Percentiles rank a stretch among this genome's conserved stretches.
phyloP scores from a whole-genome alignment of 2,329 filamentous ascomycete species.

The Colletotrichum filicis region DNA sequence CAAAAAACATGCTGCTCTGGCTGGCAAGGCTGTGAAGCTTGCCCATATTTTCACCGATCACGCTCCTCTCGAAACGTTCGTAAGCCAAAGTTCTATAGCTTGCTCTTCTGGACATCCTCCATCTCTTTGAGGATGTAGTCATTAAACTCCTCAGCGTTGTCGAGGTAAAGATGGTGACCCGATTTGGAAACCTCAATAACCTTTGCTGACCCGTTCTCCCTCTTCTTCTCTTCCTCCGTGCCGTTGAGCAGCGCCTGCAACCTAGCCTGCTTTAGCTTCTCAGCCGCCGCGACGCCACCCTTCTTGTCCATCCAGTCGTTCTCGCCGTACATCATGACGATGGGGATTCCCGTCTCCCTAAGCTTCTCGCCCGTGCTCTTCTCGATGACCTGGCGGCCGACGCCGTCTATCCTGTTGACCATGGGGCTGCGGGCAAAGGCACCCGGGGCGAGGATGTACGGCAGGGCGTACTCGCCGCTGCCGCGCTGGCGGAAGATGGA shows the following conservation, averaged over 20 bases:
- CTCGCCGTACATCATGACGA: slow-evolving; percentile 96
- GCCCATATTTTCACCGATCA: not conserved
- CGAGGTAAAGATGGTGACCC: slow-evolving; percentile 69
- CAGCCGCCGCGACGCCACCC: slow-evolving; percentile 82
- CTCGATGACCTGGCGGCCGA: slow-evolving; percentile 77
- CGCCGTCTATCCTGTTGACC: slow-evolving; percentile 85
- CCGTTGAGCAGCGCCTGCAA: slow-evolving; percentile 68
- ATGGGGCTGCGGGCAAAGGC: slow-evolving; percentile 90
- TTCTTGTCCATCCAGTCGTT: slow-evolving; percentile 99
- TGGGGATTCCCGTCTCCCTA: slow-evolving; percentile 76
- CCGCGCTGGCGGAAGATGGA: slow-evolving; percentile 92
- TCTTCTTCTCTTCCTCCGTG: slow-evolving; percentile 73
- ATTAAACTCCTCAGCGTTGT: slow-evolving; percentile 70
- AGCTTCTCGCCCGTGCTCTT: slow-evolving; percentile 36
- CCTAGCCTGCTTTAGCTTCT: slow-evolving; percentile 79
- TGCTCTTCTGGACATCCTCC: slow-evolving; percentile 53
- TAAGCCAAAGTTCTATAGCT: not conserved
- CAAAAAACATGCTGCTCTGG: not conserved
- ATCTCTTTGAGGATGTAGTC: slow-evolving; percentile 62
- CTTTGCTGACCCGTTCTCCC: slow-evolving; percentile 83
- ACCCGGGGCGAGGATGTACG: slow-evolving; percentile 92
- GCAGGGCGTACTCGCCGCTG: slow-evolving; percentile 91
- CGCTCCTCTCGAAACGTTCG: not conserved
- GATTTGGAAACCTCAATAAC: slow-evolving; percentile 79
- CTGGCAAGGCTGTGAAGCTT: not conserved